Conservation (phyloP, 495 filamentous ascomycete species). For the Endocarpon pusillum region DNA sequence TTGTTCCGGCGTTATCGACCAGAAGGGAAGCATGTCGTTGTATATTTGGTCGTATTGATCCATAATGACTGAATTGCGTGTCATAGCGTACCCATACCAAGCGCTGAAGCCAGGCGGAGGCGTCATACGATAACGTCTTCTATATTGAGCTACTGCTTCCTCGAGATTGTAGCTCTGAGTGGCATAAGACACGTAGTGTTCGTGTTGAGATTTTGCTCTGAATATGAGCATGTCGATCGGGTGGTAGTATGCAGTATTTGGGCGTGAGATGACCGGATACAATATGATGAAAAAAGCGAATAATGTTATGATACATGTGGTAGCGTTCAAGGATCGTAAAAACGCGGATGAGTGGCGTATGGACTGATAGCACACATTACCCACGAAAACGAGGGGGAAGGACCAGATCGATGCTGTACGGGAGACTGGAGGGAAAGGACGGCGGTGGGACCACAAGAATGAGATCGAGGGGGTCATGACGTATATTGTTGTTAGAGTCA, state of each 20-base stretch:
- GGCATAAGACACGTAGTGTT: conserved; percentile 20
- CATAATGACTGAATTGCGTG: conserved; percentile 44
- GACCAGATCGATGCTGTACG: background rate
- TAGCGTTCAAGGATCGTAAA: background rate
- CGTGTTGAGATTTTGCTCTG: conserved; percentile 21
- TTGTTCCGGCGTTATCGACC: conserved; percentile 42
- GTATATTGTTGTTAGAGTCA: conserved; percentile 1
- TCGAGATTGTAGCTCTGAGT: conserved; percentile 20
- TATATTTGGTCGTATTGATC: conserved; percentile 66
- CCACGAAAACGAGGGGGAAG: background rate
- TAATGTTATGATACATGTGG: background rate
- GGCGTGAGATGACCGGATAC: conserved; percentile 16
- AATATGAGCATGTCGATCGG: conserved; percentile 34
- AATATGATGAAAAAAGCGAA: conserved; percentile 8
- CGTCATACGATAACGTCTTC: conserved; percentile 25
- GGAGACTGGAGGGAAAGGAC: background rate
- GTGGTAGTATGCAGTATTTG: conserved; percentile 17
- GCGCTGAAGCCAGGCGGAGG: conserved; percentile 43
- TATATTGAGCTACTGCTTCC: conserved; percentile 25
- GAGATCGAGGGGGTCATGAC: background rate
- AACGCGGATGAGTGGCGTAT: background rate
- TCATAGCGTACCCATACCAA: conserved; percentile 58
- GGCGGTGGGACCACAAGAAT: background rate
- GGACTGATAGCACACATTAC: background rate
- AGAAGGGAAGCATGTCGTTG: conserved; percentile 53